A percentile compares a stretch with the other conserved stretches of the same genome.
Evolutionary conservation across 495 filamentous ascomycete genomes (phyloP).

Genomic region (Trichodelitschia bisporula): DNA sequence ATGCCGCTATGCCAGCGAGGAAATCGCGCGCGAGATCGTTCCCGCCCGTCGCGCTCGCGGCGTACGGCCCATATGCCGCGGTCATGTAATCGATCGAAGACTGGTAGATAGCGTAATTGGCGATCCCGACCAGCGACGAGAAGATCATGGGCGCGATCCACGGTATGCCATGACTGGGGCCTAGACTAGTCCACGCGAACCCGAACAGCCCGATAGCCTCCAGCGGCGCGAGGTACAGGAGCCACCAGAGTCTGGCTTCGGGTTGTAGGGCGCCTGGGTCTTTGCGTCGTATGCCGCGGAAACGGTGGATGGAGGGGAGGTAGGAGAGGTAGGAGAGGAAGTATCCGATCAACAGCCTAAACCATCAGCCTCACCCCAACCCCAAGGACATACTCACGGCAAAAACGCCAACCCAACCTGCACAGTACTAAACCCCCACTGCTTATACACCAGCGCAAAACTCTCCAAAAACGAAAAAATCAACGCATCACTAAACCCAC

Average conservation of each 20-base stretch:
- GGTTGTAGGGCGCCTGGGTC: conserved; percentile 2
- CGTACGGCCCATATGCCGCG: conserved; percentile 10
- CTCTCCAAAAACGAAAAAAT: conserved; percentile 10
- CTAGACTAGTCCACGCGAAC: conserved; percentile 9
- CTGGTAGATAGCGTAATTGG: conserved; percentile 19
- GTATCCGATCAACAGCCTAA: conserved; percentile 7
- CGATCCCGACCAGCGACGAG: conserved; percentile 6
- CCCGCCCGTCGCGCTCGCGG: conserved; percentile 9
- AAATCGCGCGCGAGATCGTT: conserved; percentile 11
- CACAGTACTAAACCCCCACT: conserved; percentile 10
- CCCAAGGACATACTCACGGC: conserved; percentile 2
- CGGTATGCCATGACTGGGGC: conserved; percentile 6
- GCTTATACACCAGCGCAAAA: conserved; percentile 9
- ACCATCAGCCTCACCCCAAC: not conserved
- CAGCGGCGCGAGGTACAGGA: conserved; percentile 9
- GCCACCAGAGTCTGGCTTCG: conserved; percentile 9
- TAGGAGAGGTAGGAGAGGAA: conserved; percentile 9
- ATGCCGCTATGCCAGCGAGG: conserved; percentile 9
- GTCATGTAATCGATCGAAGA: conserved; percentile 10
- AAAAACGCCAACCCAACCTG: conserved; percentile 6
- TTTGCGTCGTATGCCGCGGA: conserved; percentile 4
- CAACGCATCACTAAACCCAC: conserved; percentile 9
- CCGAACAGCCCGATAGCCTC: conserved; percentile 9
- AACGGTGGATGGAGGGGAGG: conserved; percentile 8
- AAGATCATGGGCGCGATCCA: conserved; percentile 12